Evolutionary conservation across 345 rosid genomes (phyloP), one percentile per base, ranked within the genome.

Genomic region (Citrus maxima): DNA sequence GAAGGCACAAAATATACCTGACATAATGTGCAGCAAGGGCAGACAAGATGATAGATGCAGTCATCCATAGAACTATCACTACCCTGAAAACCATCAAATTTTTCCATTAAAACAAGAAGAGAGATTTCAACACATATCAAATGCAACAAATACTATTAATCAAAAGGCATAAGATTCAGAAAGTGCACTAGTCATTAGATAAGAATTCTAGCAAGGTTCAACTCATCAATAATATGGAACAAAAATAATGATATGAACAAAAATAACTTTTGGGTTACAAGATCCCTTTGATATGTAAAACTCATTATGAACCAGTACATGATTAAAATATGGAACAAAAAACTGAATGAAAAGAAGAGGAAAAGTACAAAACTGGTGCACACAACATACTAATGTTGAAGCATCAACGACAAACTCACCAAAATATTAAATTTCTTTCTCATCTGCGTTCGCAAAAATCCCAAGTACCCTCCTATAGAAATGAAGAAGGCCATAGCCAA

Each of bases 361-460:
- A 16, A 58, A 55, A 25, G 14, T 32, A 35, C 13, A 58, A 34
- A 35, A 38, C 32, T 51, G 42, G 59, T 14, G 67, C 35, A 42
- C 21, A 54, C 10, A 40, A 74, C 70, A 21, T 42, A 51, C 22
- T 21, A n/a, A 75, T 46, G 10, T 22, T 49, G n/a, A 64, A 75
- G 46, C 24, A 75, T 30, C 35, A 5, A 12, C 5, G 49, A 67
- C 14, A 54, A 62, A 81, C 95, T 88, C 76, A 93, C 98, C 90
- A 87, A 87, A 82, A 95, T 90, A 80, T 95, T 95, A 73, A 92
- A 95, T 84, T 90, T 95, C 85, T 80, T 87, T 81, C 87, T 86
- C 35, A 90, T 90, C 76, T 82, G 92, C 5, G 88, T 68, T 32
- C 98, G 95, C 82, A 89, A 92, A 85, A 86, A 91, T 51, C 94